Percentiles rank a stretch among this genome's conserved stretches.
phyloP scores from a whole-genome alignment of 2,329 filamentous ascomycete species.

The Xylariaceae sp. region DNA sequence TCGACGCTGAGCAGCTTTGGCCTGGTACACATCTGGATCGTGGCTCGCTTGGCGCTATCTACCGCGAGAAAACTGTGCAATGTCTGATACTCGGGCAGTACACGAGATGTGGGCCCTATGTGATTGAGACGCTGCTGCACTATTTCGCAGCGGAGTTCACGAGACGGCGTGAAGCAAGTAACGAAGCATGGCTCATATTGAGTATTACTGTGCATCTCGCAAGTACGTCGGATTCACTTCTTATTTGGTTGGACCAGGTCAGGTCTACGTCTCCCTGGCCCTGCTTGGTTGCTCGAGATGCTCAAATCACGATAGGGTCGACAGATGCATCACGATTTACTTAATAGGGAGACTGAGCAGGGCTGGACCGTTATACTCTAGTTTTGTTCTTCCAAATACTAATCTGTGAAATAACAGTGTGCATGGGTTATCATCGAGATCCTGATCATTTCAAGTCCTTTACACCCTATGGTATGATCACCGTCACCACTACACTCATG shows the following conservation, averaged over 20 bases:
- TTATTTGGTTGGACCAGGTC: no score
- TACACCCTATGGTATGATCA: constrained; percentile 32
- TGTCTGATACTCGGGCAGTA: constrained; percentile 38
- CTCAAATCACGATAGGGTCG: not conserved
- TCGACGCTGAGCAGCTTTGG: constrained; percentile 8
- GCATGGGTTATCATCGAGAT: constrained; percentile 43
- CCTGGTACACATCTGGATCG: constrained; percentile 4
- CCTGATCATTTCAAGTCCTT: constrained; percentile 38
- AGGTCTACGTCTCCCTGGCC: no score
- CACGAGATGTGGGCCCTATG: constrained; percentile 39
- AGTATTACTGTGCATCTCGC: constrained; percentile 30
- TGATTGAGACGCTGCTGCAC: constrained; percentile 36
- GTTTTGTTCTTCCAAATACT: not conserved
- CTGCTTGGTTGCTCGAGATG: no score
- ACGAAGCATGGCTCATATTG: constrained; percentile 34
- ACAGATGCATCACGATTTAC: not conserved
- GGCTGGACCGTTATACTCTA: not conserved
- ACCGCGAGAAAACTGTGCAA: constrained; percentile 33
- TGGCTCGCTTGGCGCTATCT: constrained; percentile 9
- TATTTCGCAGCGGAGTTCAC: constrained; percentile 34
- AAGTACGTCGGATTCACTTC: constrained; percentile 15
- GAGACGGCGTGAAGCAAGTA: constrained; percentile 29
- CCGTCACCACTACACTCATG: not conserved
- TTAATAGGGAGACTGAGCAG: not conserved
- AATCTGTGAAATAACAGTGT: constrained; percentile 29